Base-by-base conservation (phyloP, 306 rosid genomes). In the Lablab purpureus region DNA sequence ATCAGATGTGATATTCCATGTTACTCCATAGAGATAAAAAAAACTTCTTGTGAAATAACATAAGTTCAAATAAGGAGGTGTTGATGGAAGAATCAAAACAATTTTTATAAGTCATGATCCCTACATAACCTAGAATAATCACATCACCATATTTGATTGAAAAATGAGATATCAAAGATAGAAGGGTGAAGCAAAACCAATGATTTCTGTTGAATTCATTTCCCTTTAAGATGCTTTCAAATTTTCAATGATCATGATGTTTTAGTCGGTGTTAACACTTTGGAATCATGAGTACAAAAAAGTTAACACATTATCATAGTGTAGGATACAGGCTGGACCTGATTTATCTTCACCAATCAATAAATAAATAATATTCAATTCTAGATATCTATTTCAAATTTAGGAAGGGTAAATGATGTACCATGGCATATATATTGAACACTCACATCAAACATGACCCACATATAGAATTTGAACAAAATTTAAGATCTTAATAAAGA, bases 1-100 rank as follows among this genome's bases (percentile, higher is more conserved):
- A 72, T 60, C 62, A 45, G 76, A 80, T 84, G 76, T 80, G 82
- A 52, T 58, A 69, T 67, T 52, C 49, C 65, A 13, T 56, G 62
- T 63, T 22, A 32, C 40, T 63, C 37, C 11, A 63, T 51, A 25
- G 4, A 4, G n/a, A 63, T 32, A 18, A 0, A 9, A 6, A 1
- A 37, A 9, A 40, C 28, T 76, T 66, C 1, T 25, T 73, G 41
- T 36, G 30, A 32, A 55, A 68, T 46, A 7, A 10, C 72, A 36
- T 73, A 64, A 0, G 36, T 27, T 80, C 52, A 21, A 40, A 46
- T 19, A 47, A 71, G n/a, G 12, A 36, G 19, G 18, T n/a, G 40
- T 45, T 17, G 32, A 51, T 52, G 64, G n/a, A 50, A 45, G 76
- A 65, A 52, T 55, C 43, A 64, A 50, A 23, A 32, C 65, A 46